A percentile compares a stretch with the other conserved stretches of the same genome.
Evolutionary conservation across 176 grass and related monocot species (phyloP).

Genomic region (Zizania latifolia): DNA sequence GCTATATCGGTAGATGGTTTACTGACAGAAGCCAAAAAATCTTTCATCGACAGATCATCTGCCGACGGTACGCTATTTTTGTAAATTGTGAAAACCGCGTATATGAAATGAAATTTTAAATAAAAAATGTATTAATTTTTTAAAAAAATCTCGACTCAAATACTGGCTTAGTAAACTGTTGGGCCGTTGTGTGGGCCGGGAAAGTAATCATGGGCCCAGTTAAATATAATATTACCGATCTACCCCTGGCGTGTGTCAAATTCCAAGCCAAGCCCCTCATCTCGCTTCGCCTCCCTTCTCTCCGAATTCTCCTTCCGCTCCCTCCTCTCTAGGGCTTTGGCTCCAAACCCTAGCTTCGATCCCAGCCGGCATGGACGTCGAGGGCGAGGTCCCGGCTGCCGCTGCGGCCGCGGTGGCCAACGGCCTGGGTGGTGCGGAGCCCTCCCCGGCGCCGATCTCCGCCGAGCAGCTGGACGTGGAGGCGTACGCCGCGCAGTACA

Average conservation of each 20-base stretch:
- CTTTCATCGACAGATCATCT: no score
- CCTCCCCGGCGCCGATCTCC: slow-evolving; percentile 35
- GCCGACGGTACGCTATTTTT: no score
- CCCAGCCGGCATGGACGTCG: slow-evolving; percentile 60
- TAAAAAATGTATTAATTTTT: no score
- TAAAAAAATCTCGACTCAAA: no score
- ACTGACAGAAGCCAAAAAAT: no score
- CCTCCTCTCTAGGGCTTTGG: slow-evolving; percentile 37
- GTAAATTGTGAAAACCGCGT: no score
- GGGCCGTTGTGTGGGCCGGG: background rate
- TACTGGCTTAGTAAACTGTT: background rate
- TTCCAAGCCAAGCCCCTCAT: background rate
- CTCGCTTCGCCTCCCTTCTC: background rate
- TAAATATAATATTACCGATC: background rate
- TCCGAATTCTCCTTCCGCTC: background rate
- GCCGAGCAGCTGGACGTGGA: slow-evolving; percentile 92
- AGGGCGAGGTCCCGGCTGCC: slow-evolving; percentile 47
- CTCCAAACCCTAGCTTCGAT: slow-evolving; percentile 14
- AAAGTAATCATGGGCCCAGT: background rate
- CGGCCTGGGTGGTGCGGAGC: slow-evolving; percentile 38
- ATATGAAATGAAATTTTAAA: no score
- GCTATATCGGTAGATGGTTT: no score
- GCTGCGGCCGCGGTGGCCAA: slow-evolving; percentile 41
- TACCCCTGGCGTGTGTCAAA: background rate
- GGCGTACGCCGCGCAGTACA: slow-evolving; percentile 84